Conservation (phyloP, 2,329 filamentous ascomycete genomes). For the Pseudogymnoascus sp. region DNA sequence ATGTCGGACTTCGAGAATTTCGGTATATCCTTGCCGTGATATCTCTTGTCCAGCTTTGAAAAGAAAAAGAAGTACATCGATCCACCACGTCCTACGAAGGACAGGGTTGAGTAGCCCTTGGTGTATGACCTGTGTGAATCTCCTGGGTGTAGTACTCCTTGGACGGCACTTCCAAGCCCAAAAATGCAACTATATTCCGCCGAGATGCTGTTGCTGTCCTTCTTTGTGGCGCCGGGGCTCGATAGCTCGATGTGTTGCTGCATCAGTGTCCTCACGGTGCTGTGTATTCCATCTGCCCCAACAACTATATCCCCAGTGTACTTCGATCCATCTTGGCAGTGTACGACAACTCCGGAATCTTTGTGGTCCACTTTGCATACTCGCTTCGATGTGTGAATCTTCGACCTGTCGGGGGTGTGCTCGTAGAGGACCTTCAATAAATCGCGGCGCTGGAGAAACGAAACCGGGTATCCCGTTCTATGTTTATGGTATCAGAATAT, state of each 20-base stretch:
- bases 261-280: constrained; percentile 19
- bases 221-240: constrained; percentile 3
- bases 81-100: constrained; percentile 14
- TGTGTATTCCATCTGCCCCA: constrained; percentile 25
- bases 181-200: constrained; percentile 24
- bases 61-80: constrained; percentile 18
- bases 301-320: constrained; percentile 22
- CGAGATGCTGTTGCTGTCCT: constrained; percentile 17
- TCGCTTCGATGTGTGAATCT: constrained; percentile 15
- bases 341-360: constrained; percentile 15
- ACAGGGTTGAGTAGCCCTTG: constrained; percentile 14
- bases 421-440: constrained; percentile 19
- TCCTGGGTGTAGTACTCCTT: constrained; percentile 12
- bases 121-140: constrained; percentile 13
- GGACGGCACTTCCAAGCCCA: constrained; percentile 16
- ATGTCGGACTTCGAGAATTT: constrained; percentile 19
- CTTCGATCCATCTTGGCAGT: constrained; percentile 18
- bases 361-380: constrained; percentile 16
- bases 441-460: constrained; percentile 12
- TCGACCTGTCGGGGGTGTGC: constrained; percentile 19
- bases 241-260: constrained; percentile 12
- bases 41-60: constrained; percentile 15
- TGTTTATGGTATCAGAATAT: background rate
- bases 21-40: constrained; percentile 17
- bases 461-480: constrained; percentile 20